Base-by-base conservation (phyloP, 352 stramenopile genomes). In the Phytophthora brassicae region DNA sequence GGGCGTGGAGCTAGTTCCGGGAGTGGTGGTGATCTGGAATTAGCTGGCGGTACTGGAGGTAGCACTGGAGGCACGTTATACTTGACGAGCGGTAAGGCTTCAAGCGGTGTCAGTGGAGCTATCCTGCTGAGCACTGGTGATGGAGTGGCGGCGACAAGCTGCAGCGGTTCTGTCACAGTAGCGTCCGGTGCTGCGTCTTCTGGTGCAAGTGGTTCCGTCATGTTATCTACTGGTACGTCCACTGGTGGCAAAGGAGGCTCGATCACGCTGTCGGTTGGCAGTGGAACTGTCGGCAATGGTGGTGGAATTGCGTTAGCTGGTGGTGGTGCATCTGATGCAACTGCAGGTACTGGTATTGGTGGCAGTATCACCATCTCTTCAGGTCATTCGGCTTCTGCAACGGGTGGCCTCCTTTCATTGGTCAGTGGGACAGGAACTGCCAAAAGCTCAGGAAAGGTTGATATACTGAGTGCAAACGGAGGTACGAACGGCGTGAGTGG, bases 361-460 rank as follows among this genome's bases (percentile, higher is more conserved):
- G 70, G 72, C 14, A 69, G 60, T 52, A 61, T 82, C 33, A 72
- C 47, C 12, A 49, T 82, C 11, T 71, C 72, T 26, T 66, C 69
- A 41, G 77, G 77, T 24, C 45, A 50, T 47, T 84, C 74, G 22
- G 53, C 33, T 24, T 72, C 51, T 24, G 57, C 65, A 24, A 74
- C 76, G 35, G 75, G 74, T 31, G 77, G 77, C 26, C 47, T 67
- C 4, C 36, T 87, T 22, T 70, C 62, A 8, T 50, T 87, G 5
- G 26, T 67, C 8, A 79, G 66, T 28, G 77, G 70, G 19, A 65
- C 60, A n/a, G 75, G 72, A 46, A 50, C 26, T 13, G 36, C 65
- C 16, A 84, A 79, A 39, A 77, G 65, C 26, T 84, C 75, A 8
- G 77, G 77, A 48, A 72, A 71, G 57, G 49, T 87, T 50, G 59